phyloP scores from a whole-genome alignment of 2,329 filamentous ascomycete species.

The Stromatinia cepivora region DNA sequence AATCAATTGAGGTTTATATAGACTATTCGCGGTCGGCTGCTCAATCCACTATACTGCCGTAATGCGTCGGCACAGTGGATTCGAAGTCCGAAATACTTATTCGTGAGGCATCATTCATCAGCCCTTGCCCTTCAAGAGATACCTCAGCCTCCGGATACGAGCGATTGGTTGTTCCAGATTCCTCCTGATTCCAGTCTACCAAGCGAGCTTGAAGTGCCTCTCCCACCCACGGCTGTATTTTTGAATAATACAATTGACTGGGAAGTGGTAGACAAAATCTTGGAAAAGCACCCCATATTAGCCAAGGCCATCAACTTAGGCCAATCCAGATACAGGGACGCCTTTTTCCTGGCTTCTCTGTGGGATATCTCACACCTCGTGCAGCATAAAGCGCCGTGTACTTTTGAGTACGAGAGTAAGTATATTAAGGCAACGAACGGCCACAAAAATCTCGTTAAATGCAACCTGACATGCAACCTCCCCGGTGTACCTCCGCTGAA shows the following conservation, averaged over 20 bases:
- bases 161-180: slow-evolving; percentile 7
- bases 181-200: background rate
- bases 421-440: background rate
- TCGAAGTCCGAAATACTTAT: background rate
- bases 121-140: background rate
- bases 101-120: background rate
- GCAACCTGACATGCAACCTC: background rate
- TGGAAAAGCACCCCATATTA: background rate
- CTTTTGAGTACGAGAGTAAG: background rate
- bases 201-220: background rate
- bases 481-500: background rate
- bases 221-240: background rate
- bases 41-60: slow-evolving; percentile 2
- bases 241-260: slow-evolving; percentile 8
- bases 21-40: background rate
- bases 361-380: background rate
- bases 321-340: background rate
- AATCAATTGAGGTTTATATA: slow-evolving; percentile 4
- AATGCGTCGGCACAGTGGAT: slow-evolving; percentile 5
- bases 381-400: background rate
- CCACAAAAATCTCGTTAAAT: background rate
- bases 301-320: background rate
- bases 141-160: background rate
- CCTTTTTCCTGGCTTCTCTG: background rate
- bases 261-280: background rate